Percentiles rank a stretch among this genome's conserved stretches.
Conservation (phyloP, 345 rosid genomes). For the Abelmoschus esculentus region DNA sequence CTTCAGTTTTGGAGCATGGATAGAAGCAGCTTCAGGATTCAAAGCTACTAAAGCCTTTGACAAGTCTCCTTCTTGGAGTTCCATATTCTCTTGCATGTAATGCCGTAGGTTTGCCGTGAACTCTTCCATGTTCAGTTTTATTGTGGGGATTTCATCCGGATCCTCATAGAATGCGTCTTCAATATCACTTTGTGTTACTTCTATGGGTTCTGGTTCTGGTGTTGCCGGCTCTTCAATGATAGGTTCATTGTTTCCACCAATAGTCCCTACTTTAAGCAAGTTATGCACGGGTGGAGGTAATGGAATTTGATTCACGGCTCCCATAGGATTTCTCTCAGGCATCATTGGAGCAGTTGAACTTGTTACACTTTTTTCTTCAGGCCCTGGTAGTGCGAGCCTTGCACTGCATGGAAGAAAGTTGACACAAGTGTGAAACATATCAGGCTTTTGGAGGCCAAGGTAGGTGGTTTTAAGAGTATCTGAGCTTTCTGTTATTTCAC, state of each 20-base stretch:
- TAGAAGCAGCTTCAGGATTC: conserved; percentile 47
- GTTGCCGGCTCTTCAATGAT: conserved; percentile 83
- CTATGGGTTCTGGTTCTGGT: conserved; percentile 50
- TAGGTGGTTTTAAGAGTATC: conserved; percentile 1
- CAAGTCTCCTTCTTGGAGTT: conserved; percentile 66
- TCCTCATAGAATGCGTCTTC: conserved; percentile 61
- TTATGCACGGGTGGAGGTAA: conserved; percentile 36
- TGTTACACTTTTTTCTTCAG: conserved; percentile 58
- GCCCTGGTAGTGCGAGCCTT: conserved; percentile 78
- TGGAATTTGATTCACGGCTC: conserved; percentile 32
- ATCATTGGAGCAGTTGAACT: conserved; percentile 29
- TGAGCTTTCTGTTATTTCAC: neutral
- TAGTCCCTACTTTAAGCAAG: conserved; percentile 15
- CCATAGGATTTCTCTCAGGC: conserved; percentile 26
- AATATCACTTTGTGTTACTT: conserved; percentile 49
- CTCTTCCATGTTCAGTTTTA: conserved; percentile 54
- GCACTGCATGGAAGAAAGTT: conserved; percentile 51
- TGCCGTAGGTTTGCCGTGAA: conserved; percentile 50
- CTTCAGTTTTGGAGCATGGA: conserved; percentile 72
- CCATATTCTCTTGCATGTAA: conserved; percentile 56
- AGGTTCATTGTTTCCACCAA: conserved; percentile 38
- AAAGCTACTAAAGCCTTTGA: conserved; percentile 85
- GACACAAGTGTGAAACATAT: conserved; percentile 14
- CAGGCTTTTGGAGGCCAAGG: neutral
- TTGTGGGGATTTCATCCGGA: conserved; percentile 77